Evolutionary conservation across 2,329 filamentous ascomycete genomes (phyloP).

Genomic region (Pseudogymnoascus sp.): DNA sequence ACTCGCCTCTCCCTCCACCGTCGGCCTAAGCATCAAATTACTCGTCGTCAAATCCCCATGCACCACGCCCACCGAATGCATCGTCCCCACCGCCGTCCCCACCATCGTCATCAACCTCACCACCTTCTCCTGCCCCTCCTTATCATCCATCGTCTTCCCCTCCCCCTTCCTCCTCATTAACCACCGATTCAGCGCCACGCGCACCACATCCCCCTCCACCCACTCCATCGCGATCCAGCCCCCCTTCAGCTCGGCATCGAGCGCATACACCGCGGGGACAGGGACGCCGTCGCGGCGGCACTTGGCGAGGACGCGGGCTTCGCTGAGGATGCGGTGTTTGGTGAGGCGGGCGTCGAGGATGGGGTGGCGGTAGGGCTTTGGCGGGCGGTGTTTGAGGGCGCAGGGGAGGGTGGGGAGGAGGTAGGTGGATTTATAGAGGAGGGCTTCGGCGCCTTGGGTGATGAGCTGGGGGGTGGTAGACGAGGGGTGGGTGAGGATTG

Average conservation of each 20-base stretch:
- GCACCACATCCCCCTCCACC: constrained; percentile 65
- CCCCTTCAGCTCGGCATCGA: constrained; percentile 42
- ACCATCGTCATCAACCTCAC: constrained; percentile 59
- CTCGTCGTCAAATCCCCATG: constrained; percentile 96
- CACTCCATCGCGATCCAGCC: constrained; percentile 81
- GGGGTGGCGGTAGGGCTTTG: constrained; percentile 87
- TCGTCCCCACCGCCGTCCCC: constrained; percentile 58
- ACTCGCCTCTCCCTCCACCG: constrained; percentile 16
- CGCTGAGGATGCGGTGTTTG: constrained; percentile 75
- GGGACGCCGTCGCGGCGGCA: constrained; percentile 69
- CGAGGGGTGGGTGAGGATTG: constrained; percentile 54
- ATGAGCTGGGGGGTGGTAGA: constrained; percentile 58
- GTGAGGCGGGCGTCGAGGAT: constrained; percentile 81
- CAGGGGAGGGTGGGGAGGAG: constrained; percentile 58
- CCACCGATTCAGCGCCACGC: constrained; percentile 60
- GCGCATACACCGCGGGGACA: constrained; percentile 73
- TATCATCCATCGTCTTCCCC: constrained; percentile 14
- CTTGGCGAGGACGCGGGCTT: constrained; percentile 75
- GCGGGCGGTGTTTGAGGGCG: constrained; percentile 83
- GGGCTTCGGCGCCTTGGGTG: constrained; percentile 90
- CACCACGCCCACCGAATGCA: constrained; percentile 80
- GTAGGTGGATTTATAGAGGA: constrained; percentile 81
- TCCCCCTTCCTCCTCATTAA: constrained; percentile 37
- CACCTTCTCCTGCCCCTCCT: constrained; percentile 26
- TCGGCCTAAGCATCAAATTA: constrained; percentile 74